Base-by-base conservation (phyloP, 192 early-diverging fungal genomes). In the Coemansia sp. region DNA sequence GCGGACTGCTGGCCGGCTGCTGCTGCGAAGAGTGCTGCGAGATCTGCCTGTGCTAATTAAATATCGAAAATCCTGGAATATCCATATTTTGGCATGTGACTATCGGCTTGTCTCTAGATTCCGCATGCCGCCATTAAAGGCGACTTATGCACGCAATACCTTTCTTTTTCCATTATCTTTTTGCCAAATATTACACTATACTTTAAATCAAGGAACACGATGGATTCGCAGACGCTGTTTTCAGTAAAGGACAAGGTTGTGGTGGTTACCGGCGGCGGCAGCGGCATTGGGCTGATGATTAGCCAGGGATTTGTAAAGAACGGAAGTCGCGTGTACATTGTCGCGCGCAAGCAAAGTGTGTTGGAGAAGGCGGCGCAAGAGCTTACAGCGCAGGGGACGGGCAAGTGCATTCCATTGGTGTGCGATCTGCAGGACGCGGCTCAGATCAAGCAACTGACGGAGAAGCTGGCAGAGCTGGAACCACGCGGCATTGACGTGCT, bases 311-410 rank as follows among this genome's bases (percentile, higher is more conserved):
- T 93, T 50, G 87, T 95, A 27, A 87, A 84, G 62, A 92, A 91
- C 84, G 94, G 94, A 12, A 93, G 91, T 60, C 89, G 84, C 70
- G 95, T 97, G 23, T 97, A 95, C 72, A 95, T 97, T 67, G 88
- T 90, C 37, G 90, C 89, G 27, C 86, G 95, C 63, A 93, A 92
- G 59, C 76, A 72, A 11, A 47, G 73, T 6, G 86, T 83, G 1
- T 84, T 85, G 45, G 85, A 87, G 24, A 67, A 83, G 48, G 85
- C 84, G 4, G 93, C 93, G 2, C 57, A 65, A 5, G 88, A 90
- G 58, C 82, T 97, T 59, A 91, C 69, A 60, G 65, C 74, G 38
- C 59, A 78, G 49, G 91, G 89, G 2, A 86, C 89, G 15, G 95
- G 93, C 17, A 62, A 77, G 21, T 93, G 91, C 69, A 82, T 91